A percentile compares a stretch with the other conserved stretches of the same genome.
phyloP scores from a whole-genome alignment of 2,329 filamentous ascomycete genomes.

The Didymella pinodella region DNA sequence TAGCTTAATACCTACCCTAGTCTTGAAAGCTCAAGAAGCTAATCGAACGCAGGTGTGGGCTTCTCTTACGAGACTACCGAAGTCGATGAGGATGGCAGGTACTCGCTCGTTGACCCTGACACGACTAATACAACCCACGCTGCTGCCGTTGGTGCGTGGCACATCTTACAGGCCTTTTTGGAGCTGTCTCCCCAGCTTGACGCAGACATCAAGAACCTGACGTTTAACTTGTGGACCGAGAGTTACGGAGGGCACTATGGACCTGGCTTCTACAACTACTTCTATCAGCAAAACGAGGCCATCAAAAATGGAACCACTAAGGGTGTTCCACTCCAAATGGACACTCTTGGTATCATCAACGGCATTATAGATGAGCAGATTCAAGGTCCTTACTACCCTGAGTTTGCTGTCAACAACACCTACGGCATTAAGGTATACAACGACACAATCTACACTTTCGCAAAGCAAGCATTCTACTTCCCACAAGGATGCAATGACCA shows the following conservation, averaged over 20 bases:
- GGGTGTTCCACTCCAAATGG: constrained; percentile 61
- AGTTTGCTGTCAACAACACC: constrained; percentile 59
- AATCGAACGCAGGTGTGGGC: constrained; percentile 39
- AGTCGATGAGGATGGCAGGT: constrained; percentile 38
- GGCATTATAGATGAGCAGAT: constrained; percentile 62
- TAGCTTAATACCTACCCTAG: no score
- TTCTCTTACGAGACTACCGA: constrained; percentile 50
- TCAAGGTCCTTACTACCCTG: constrained; percentile 57
- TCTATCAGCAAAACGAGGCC: constrained; percentile 63
- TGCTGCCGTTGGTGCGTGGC: constrained; percentile 48
- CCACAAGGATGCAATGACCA: constrained; percentile 61
- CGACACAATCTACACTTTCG: constrained; percentile 55
- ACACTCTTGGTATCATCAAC: constrained; percentile 64
- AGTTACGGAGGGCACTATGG: constrained; percentile 59
- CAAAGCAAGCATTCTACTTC: constrained; percentile 56
- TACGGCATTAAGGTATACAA: constrained; percentile 61
- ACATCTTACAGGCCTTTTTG: constrained; percentile 48
- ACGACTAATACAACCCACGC: constrained; percentile 45
- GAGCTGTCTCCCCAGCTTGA: constrained; percentile 55
- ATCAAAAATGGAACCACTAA: constrained; percentile 58
- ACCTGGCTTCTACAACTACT: constrained; percentile 63
- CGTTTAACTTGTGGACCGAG: constrained; percentile 60
- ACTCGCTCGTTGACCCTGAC: constrained; percentile 43
- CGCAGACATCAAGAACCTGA: constrained; percentile 59
- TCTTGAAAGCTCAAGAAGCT: no score